Conservation (phyloP, 176 grass and related monocot species). For the Leersia perrieri region DNA sequence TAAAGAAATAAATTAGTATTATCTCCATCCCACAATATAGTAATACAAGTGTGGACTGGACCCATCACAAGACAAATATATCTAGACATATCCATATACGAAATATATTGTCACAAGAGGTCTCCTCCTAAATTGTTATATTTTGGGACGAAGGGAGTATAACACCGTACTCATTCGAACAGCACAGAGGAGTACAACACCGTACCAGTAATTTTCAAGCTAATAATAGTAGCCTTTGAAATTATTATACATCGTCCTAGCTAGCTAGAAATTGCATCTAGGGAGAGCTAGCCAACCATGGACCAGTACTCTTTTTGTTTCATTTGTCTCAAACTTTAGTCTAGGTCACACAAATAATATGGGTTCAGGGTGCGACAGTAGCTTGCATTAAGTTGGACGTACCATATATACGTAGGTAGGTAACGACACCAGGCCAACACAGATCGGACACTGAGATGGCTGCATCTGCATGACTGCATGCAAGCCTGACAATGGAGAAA, state of each 20-base stretch:
- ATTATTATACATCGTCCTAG: not conserved
- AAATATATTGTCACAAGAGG: too few species aligned
- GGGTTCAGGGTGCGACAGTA: not conserved
- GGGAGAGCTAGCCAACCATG: too few species aligned
- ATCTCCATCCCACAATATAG: too few species aligned
- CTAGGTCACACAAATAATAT: not conserved
- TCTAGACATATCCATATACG: too few species aligned
- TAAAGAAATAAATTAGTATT: too few species aligned
- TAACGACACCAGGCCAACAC: not conserved
- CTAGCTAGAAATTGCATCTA: too few species aligned
- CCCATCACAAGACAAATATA: too few species aligned
- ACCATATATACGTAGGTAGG: not conserved
- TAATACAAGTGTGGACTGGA: too few species aligned
- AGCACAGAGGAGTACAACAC: not conserved
- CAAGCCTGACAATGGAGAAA: too few species aligned
- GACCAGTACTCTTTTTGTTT: too few species aligned
- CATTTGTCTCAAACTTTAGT: not conserved
- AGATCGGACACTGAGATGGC: not conserved
- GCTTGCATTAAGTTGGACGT: not conserved
- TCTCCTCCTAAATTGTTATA: too few species aligned
- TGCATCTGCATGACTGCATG: not conserved
- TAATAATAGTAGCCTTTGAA: not conserved
- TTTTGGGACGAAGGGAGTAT: too few species aligned
- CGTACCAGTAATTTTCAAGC: not conserved
- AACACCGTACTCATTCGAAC: not conserved